Evolutionary conservation across 805 yeast species (phyloP), one percentile per base, ranked within the genome.

Genomic region (Wickerhamiella dianesei): DNA sequence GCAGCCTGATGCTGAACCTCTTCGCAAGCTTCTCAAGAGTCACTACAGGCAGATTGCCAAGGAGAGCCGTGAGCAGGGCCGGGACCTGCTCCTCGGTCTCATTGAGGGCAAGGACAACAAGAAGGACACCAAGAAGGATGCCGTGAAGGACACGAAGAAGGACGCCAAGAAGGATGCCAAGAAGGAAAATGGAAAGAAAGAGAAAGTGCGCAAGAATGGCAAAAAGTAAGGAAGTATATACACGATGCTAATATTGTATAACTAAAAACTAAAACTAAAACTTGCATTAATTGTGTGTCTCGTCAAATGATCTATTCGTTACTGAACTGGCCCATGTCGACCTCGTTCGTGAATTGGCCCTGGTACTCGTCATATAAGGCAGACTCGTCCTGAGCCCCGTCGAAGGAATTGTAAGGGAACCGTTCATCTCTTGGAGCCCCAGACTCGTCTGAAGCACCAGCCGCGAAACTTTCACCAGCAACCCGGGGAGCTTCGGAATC

Each of bases 1-100:
- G 39, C 44, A 21, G 3, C 13, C 41, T 14, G 35, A 39, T 8
- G 40, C 41, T n/a, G 67, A 73, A 49, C 60, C 64, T 25, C 76
- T 82, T 53, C 58, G 68, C 48, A 72, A 76, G 59, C 72, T 69
- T 22, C 66, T 88, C 57, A 75, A 74, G 62, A 69, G 49, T 48
- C 50, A 51, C 40, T 44, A 48, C 41, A 50, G 44, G 43, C 56
- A 46, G 35, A 55, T 65, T 42, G 41, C 54, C 39, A 48, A 49
- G 42, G 56, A 60, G 37, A 50, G 52, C 43, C 49, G 57, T 18
- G 56, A 58, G 44, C 64, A 64, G 56, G 71, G 70, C n/a, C 44
- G 57, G 35, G 56, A 61, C 46, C 53, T 64, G 29, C 48, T 66
- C 41, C 44, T 63, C 37, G 53, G 54, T 41, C 51, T 55, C n/a